A percentile compares a stretch with the other conserved stretches of the same genome.
phyloP scores from a whole-genome alignment of 78 protist genomes.

The Dictyostelium citrinum region DNA sequence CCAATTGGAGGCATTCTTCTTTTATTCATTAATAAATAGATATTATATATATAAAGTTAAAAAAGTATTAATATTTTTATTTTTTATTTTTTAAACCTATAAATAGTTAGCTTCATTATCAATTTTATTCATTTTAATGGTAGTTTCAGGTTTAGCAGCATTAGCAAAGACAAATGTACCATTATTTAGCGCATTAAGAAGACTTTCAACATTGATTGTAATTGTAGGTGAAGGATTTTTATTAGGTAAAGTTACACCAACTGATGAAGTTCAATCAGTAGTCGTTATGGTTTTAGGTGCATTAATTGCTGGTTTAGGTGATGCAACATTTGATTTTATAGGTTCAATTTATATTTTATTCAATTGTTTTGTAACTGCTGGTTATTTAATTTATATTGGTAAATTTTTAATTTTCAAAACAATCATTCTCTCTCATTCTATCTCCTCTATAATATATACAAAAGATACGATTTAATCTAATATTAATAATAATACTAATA shows the following conservation, averaged over 20 bases:
- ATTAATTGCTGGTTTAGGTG: slow-evolving; percentile 82
- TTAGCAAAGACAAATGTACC: slow-evolving; percentile 82
- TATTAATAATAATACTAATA: no score
- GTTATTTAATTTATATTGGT: slow-evolving; percentile 77
- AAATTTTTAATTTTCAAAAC: background rate
- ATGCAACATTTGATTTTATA: slow-evolving; percentile 73
- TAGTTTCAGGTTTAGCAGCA: slow-evolving; percentile 83
- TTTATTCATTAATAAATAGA: no score
- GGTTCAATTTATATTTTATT: slow-evolving; percentile 76
- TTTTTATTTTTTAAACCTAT: background rate
- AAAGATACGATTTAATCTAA: no score
- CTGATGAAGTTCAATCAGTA: slow-evolving; percentile 64
- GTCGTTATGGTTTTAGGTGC: slow-evolving; percentile 84
- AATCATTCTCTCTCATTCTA: no score
- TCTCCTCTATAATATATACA: no score
- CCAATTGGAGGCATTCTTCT: no score
- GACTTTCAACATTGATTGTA: slow-evolving; percentile 82
- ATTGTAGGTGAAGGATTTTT: slow-evolving; percentile 62
- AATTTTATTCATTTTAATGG: slow-evolving; percentile 79
- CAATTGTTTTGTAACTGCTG: slow-evolving; percentile 86
- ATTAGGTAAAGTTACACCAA: slow-evolving; percentile 73
- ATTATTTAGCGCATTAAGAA: slow-evolving; percentile 76
- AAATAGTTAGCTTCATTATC: slow-evolving; percentile 77
- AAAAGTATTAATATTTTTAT: no score
- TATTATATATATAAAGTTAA: no score